phyloP scores from a whole-genome alignment of 2,329 filamentous ascomycete species.

The Neoscytalidium dimidiatum region DNA sequence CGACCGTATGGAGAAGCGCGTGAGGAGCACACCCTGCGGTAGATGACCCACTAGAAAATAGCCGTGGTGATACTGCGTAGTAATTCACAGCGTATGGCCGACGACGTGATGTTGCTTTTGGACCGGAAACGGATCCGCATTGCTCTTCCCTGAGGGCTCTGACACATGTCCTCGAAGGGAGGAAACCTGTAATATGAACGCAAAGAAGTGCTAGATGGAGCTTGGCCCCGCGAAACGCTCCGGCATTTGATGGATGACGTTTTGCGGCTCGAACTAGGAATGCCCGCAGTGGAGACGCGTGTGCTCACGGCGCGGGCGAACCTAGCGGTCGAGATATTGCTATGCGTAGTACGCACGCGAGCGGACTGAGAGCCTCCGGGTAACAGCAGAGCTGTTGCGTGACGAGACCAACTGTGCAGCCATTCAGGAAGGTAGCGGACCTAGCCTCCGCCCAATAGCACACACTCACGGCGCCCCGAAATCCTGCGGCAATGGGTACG shows the following conservation, averaged over 20 bases:
- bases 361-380: too few species aligned
- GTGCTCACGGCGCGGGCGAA: too few species aligned
- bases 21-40: not conserved
- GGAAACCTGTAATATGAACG: too few species aligned
- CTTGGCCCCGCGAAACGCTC: too few species aligned
- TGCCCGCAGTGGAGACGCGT: not conserved
- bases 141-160: not conserved
- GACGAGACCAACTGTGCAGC: not conserved
- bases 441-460: not conserved
- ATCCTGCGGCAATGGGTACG: not conserved
- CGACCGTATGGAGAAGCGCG: not conserved
- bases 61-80: not conserved
- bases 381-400: not conserved
- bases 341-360: too few species aligned
- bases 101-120: not conserved
- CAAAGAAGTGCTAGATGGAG: too few species aligned
- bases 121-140: not conserved
- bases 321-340: too few species aligned
- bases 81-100: too few species aligned
- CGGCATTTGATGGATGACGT: not conserved
- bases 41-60: not conserved
- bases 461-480: not conserved
- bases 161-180: not conserved
- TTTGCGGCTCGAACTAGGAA: not conserved
- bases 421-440: not conserved